Base-by-base conservation (phyloP, 108 stramenopile genomes). In the Chaetoceros muelleri region DNA sequence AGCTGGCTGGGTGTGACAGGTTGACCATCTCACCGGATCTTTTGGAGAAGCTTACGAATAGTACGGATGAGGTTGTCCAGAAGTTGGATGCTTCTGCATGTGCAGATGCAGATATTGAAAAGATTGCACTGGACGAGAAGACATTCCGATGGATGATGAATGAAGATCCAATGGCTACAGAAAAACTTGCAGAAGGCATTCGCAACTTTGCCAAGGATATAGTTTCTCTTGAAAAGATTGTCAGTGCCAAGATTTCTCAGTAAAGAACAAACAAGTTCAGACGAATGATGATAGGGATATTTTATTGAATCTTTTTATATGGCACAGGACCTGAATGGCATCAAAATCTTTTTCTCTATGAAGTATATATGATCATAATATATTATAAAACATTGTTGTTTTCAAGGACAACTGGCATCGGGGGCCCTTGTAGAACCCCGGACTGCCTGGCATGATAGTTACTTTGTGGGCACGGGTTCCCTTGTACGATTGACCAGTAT, bases 111-210 rank as follows among this genome's bases (percentile, higher is more conserved):
- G 82, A 84, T 64, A 89, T 90, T 58, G 63, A 61, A 2, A 88
- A 85, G 71, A 75, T 93, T 48, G 85, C 76, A 24, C 68, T 87
- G 52, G 76, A 80, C 40, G 98, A 99, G 68, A 80, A 74, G 44
- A 66, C 66, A 0, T 99, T 98, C 75, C 92, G 99, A 25, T 92
- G 90, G 88, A 80, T 85, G 85, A 75, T 97, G 73, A 98, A 97
- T 74, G 90, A 94, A 66, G 95, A 98, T 72, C 64, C 91, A 30
- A 98, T 98, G 99, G 97, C 97, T 46, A 97, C 96, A 25, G 93
- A 96, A 64, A 99, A 99, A 76, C 77, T 99, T 10, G 94, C 96
- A 16, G 97, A 96, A 57, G 99, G 99, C 20, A 99, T 99, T 65
- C 86, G 95, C 26, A 80, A 78, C 58, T 99, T 99, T 64, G 78